A percentile compares a stretch with the other conserved stretches of the same genome.
phyloP scores from a whole-genome alignment of 495 filamentous ascomycete species.

The Penicilliopsis zonata region DNA sequence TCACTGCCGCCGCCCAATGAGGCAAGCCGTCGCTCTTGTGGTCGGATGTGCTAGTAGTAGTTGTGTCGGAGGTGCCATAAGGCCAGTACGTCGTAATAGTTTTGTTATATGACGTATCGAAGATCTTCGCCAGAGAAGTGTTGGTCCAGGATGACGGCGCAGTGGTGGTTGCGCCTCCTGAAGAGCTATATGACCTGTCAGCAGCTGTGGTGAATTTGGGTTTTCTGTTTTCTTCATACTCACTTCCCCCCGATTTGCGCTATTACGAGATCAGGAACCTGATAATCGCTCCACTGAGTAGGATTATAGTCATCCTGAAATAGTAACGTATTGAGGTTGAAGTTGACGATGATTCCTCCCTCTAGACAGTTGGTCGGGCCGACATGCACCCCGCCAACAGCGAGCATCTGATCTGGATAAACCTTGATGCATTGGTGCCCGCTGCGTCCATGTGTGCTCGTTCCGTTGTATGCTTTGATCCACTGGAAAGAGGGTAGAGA shows the following conservation, averaged over 20 bases:
- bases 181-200: conserved; percentile 12
- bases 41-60: neutral
- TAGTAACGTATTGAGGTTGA: conserved; percentile 46
- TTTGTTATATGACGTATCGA: conserved; percentile 42
- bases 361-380: conserved; percentile 33
- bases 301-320: conserved; percentile 56
- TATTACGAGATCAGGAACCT: conserved; percentile 45
- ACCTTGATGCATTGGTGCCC: conserved; percentile 54
- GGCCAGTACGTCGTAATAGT: conserved; percentile 49
- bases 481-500: conserved; percentile 70
- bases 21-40: conserved; percentile 32
- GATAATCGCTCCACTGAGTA: conserved; percentile 40
- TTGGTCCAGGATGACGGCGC: conserved; percentile 39
- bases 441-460: conserved; percentile 35
- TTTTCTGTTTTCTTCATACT: conserved; percentile 4
- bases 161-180: conserved; percentile 48
- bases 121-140: conserved; percentile 36
- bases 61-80: conserved; percentile 25
- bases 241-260: conserved; percentile 49
- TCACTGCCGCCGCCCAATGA: conserved; percentile 47
- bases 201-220: neutral
- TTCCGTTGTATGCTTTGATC: conserved; percentile 45
- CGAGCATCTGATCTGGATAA: conserved; percentile 64
- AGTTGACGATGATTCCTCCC: conserved; percentile 43
- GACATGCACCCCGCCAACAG: conserved; percentile 42